phyloP scores from a whole-genome alignment of 352 stramenopile species.

The Discostella stelligera region DNA sequence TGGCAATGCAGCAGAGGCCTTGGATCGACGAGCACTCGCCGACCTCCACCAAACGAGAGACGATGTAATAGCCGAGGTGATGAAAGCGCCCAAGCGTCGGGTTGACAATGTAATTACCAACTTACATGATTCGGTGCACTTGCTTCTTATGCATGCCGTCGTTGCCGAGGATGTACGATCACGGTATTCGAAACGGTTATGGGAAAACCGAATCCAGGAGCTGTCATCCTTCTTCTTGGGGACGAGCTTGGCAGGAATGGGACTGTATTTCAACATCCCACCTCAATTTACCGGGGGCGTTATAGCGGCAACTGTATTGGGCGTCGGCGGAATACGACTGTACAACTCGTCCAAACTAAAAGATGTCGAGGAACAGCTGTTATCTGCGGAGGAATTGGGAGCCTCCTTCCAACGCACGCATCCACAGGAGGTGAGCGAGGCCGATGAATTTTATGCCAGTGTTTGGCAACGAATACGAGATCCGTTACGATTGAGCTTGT shows the following conservation, averaged over 20 bases:
- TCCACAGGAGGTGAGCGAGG: constrained; percentile 91
- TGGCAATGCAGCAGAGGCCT: constrained; percentile 36
- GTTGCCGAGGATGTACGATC: constrained; percentile 57
- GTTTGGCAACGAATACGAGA: constrained; percentile 75
- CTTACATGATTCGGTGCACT: constrained; percentile 88
- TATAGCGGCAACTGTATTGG: constrained; percentile 83
- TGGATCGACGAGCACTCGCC: constrained; percentile 83
- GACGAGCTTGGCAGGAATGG: constrained; percentile 67
- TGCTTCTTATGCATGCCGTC: constrained; percentile 94
- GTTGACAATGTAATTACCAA: constrained; percentile 99
- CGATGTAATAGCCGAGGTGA: constrained; percentile 96
- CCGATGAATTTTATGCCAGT: constrained; percentile 94
- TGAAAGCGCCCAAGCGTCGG: constrained; percentile 92
- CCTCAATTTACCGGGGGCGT: constrained; percentile 86
- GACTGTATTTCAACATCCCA: constrained; percentile 84
- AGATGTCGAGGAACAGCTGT: constrained; percentile 87
- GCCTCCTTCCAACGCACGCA: constrained; percentile 92
- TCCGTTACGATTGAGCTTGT: constrained; percentile 56
- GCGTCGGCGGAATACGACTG: constrained; percentile 87
- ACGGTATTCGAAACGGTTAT: constrained; percentile 57
- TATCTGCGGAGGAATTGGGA: constrained; percentile 87
- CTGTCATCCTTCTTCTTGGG: constrained; percentile 46
- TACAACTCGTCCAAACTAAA: constrained; percentile 87
- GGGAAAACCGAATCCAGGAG: constrained; percentile 70
- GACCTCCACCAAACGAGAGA: constrained; percentile 95